A percentile compares a stretch with the other conserved stretches of the same genome.
Evolutionary conservation across 208 protist species (phyloP).

Genomic region (Kentomonas sorsogonicus): DNA sequence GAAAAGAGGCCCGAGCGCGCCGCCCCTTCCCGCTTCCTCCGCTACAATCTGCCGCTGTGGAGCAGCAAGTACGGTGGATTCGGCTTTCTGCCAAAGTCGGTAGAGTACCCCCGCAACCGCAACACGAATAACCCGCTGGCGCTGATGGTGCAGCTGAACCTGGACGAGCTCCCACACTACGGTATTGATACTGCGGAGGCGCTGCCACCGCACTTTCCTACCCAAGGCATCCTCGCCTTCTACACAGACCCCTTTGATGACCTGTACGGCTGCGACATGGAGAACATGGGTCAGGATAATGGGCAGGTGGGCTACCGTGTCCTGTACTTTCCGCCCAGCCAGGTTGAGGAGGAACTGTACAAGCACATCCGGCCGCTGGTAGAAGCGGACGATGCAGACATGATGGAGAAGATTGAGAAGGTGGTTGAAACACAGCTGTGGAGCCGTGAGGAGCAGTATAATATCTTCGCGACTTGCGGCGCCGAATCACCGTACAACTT

Average conservation of each 20-base stretch:
- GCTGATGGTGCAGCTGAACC: constrained; percentile 21
- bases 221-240: constrained; percentile 17
- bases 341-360: constrained; percentile 17
- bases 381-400: neutral
- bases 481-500: neutral
- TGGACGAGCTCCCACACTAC: constrained; percentile 21
- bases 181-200: constrained; percentile 11
- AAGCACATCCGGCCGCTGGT: constrained; percentile 13
- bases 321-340: constrained; percentile 25
- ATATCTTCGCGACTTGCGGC: constrained; percentile 3
- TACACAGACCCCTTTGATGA: constrained; percentile 20
- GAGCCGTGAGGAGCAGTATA: constrained; percentile 22
- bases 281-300: no score
- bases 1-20: no score
- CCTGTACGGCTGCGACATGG: constrained; percentile 12
- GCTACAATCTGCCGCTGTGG: constrained; percentile 17
- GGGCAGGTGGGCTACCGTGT: constrained; percentile 14
- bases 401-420: no score
- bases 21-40: no score
- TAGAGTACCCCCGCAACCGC: constrained; percentile 14
- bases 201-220: constrained; percentile 10
- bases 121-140: constrained; percentile 11
- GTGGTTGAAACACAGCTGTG: constrained; percentile 17
- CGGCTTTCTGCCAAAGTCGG: constrained; percentile 15
- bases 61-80: constrained; percentile 23